Evolutionary conservation across 208 protist species (phyloP).

Genomic region (Kentomonas sorsogonicus): DNA sequence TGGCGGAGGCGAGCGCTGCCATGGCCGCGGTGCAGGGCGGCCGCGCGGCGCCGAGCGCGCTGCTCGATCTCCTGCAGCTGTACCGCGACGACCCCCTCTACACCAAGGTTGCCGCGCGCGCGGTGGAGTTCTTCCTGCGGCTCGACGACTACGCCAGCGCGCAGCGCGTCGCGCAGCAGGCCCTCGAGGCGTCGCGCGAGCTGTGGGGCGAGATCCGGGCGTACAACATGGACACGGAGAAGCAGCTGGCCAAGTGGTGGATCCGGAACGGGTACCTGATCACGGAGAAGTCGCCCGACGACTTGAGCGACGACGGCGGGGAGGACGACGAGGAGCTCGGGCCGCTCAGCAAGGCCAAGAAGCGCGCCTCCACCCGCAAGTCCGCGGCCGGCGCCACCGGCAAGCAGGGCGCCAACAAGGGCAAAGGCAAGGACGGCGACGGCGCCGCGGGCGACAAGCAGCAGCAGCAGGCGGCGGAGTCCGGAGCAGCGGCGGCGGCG

Average conservation of each 20-base stretch:
- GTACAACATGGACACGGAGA: conserved; percentile 11
- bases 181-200: background rate
- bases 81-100: conserved; percentile 40
- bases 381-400: conserved; percentile 2
- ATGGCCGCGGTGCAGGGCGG: background rate
- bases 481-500: background rate
- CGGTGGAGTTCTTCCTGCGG: background rate
- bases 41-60: background rate
- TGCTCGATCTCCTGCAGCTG: conserved; percentile 35
- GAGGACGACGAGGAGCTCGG: background rate
- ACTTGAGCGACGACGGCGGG: conserved; percentile 5
- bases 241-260: conserved; percentile 24
- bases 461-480: background rate
- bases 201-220: conserved; percentile 8
- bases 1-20: background rate
- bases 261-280: conserved; percentile 20
- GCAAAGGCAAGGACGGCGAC: background rate
- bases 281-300: too few relatives aligned
- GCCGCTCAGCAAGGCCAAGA: background rate
- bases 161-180: background rate
- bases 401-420: conserved; percentile 10
- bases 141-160: background rate
- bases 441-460: conserved; percentile 13
- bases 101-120: conserved; percentile 34
- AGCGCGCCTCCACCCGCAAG: background rate